Conservation (phyloP, 169 alveolate species). For the Fabrea salina region DNA sequence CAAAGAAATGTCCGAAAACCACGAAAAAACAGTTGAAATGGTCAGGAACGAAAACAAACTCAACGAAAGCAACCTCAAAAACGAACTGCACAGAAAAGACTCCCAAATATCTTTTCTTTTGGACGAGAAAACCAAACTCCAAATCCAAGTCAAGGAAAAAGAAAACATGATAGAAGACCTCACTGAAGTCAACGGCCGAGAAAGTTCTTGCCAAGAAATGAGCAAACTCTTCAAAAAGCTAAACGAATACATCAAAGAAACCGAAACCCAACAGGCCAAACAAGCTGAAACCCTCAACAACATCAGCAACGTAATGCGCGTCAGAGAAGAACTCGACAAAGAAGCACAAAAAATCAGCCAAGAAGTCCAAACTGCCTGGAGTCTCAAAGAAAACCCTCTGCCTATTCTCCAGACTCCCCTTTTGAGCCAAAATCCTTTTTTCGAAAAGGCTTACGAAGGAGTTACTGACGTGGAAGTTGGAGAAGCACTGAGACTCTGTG, state of each 20-base stretch:
- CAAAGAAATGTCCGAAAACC: too few relatives aligned
- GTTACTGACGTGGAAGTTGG: too few relatives aligned
- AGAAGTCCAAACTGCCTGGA: not conserved
- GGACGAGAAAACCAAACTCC: too few relatives aligned
- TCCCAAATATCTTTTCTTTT: too few relatives aligned
- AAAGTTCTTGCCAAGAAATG: not conserved
- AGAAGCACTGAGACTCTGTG: too few relatives aligned
- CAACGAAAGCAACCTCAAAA: too few relatives aligned
- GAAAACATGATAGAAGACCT: not conserved
- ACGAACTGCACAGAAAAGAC: too few relatives aligned
- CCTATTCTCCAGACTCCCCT: not conserved
- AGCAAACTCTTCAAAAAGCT: constrained; percentile 4
- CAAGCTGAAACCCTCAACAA: not conserved
- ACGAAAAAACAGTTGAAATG: too few relatives aligned
- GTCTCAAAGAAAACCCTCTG: not conserved
- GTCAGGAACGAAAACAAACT: too few relatives aligned
- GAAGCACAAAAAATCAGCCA: not conserved
- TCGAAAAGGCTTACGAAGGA: too few relatives aligned
- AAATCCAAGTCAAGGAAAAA: not conserved
- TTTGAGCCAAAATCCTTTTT: not conserved
- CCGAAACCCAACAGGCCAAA: not conserved
- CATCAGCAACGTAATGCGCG: not conserved
- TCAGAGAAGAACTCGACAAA: constrained; percentile 12
- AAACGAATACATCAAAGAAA: not conserved
- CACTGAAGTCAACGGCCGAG: not conserved